Conservation (phyloP, 1,284 basidiomycete species). For the Boletus semigastroideus region DNA sequence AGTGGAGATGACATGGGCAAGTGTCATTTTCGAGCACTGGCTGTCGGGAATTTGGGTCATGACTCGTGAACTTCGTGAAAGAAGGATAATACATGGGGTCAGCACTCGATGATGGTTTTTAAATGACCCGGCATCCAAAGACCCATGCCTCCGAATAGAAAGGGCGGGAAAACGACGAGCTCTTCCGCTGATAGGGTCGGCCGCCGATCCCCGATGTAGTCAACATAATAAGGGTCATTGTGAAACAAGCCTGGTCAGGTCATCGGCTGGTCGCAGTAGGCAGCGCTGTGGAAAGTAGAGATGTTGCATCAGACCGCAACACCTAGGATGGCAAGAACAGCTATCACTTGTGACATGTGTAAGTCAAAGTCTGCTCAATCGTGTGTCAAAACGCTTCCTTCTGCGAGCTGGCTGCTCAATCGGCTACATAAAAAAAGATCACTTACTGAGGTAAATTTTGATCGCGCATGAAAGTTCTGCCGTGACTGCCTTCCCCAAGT, state of each 20-base stretch:
- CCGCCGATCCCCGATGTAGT: conserved; percentile 8
- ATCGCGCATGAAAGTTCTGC: background rate
- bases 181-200: conserved; percentile 1
- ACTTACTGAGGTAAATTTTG: background rate
- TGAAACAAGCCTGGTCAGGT: background rate
- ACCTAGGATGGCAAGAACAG: background rate
- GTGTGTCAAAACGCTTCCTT: background rate
- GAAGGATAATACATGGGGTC: background rate
- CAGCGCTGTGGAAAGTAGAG: background rate
- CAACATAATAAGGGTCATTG: background rate
- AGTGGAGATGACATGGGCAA: background rate
- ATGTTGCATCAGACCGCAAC: background rate
- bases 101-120: conserved; percentile 2
- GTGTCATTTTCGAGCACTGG: background rate
- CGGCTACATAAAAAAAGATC: background rate
- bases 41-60: conserved; percentile 11
- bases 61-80: conserved; percentile 2
- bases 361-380: background rate
- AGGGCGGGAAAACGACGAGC: background rate
- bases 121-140: background rate
- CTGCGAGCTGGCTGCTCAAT: background rate
- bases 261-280: background rate
- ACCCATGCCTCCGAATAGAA: background rate
- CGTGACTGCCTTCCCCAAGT: background rate
- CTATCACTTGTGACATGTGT: background rate